These are phyloP conservation scores for Chrysoporthe puriensis DNA, from an alignment of 2,329 filamentous ascomycete species.

Conservation along the genomic window DNA sequence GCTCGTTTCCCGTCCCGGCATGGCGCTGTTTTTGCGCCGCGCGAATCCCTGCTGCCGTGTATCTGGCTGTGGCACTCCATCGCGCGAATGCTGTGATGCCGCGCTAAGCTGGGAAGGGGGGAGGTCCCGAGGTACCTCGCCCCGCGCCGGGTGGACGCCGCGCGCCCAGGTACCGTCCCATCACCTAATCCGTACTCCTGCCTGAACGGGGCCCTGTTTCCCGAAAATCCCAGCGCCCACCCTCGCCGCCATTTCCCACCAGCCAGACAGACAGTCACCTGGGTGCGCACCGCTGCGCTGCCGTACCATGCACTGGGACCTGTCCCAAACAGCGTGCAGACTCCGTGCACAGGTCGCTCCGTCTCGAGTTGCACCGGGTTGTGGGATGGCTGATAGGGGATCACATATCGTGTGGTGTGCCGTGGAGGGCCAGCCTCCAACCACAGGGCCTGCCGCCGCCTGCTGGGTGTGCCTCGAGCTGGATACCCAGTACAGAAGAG, in stretches of 20 bases:
- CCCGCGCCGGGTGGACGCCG: background rate
- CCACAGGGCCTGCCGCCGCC: no score
- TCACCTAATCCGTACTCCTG: background rate
- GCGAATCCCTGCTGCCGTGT: background rate
- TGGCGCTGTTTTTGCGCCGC: constrained; percentile 8
- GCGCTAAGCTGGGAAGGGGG: background rate
- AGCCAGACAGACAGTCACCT: background rate
- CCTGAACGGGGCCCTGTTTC: constrained; percentile 10
- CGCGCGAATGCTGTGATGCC: background rate
- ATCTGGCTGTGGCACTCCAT: background rate
- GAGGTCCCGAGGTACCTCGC: background rate
- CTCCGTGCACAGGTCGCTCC: background rate
- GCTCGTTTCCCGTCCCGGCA: constrained; percentile 11
- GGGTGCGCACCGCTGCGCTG: no score
- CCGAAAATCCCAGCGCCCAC: constrained; percentile 9
- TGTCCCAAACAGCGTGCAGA: background rate
- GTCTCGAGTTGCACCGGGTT: background rate
- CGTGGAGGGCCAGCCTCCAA: no score
- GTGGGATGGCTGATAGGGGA: background rate
- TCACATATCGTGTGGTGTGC: background rate
- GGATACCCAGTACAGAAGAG: background rate
- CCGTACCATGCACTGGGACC: background rate
- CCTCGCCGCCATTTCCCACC: background rate
- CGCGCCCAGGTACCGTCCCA: background rate
- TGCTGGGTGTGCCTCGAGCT: background rate